Evolutionary conservation across 768 basidiomycete genomes (phyloP), one percentile per base, ranked within the genome.

Genomic region (Termitomyces sp.): DNA sequence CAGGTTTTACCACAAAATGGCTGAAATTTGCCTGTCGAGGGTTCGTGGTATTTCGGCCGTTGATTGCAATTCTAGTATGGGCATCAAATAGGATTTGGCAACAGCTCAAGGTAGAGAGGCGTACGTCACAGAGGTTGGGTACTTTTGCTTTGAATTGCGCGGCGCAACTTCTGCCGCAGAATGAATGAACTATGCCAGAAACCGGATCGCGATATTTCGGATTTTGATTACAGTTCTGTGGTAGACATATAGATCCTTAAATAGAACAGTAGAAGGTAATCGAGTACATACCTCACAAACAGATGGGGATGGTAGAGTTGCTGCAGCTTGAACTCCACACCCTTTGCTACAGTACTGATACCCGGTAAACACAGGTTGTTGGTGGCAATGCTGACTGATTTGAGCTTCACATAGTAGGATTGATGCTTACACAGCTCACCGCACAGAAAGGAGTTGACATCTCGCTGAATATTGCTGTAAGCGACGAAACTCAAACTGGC

Each of bases 1-100:
- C 86, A 87, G 8, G 82, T 77, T 64, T 84, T 87, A 64, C 84
- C 73, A 63, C 86, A 88, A 66, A 78, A 88, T n/a, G 83, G 2
- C 75, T 80, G 33, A 43, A 56, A 45, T 39, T 39, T 24, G 22
- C 78, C 79, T 8, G 75, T 77, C 22, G 82, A 82, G 63, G 24
- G 50, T 27, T 88, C 85, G 22, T 72, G 74, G 60, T 81, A 79
- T 63, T 85, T 87, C 36, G 85, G 85, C 40, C 82, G 79, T 58
- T 75, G 76, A 58, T 81, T 80, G 68, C 86, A 87, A 59, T 80
- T 79, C 86, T 87, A 62, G 13, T 1, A 5, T 44, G 16, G 4
- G 1, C 20, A 14, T 22, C 0, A 20, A 37, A 26, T 3, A 7
- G 10, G 20, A 51, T 50, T n/a, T n/a, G n/a, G n/a, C 14, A 4